Percentiles rank a stretch among this genome's conserved stretches.
Conservation (phyloP, 2,329 filamentous ascomycete species). For the Ophiostoma himal-ulmi region DNA sequence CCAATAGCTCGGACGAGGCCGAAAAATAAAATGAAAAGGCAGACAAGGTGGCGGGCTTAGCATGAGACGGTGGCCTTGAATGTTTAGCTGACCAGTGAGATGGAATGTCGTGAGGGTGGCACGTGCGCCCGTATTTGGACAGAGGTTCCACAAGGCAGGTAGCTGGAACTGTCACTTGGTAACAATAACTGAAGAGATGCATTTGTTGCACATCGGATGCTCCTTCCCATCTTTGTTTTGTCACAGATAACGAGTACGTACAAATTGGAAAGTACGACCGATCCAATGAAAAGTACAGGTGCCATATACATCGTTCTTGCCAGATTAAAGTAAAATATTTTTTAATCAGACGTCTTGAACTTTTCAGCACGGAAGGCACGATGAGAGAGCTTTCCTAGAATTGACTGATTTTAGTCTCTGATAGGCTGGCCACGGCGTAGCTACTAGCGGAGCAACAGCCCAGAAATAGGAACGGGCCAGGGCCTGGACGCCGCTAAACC, state of each 20-base stretch:
- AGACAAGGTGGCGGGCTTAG: not conserved
- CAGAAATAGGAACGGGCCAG: not conserved
- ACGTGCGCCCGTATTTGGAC: constrained; percentile 9
- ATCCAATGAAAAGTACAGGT: not conserved
- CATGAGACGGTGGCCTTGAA: not conserved
- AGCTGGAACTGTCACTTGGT: not conserved
- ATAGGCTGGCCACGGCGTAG: not conserved
- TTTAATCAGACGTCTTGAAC: not conserved
- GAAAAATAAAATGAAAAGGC: not conserved
- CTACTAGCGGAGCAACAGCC: not conserved
- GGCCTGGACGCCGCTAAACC: constrained; percentile 1
- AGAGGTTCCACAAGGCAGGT: not conserved
- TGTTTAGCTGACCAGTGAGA: not conserved
- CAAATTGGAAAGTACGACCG: not conserved
- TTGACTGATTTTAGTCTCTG: not conserved
- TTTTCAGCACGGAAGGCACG: not conserved
- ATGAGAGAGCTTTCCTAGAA: not conserved
- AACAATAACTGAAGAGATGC: not conserved
- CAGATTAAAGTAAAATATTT: not conserved
- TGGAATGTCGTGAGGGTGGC: constrained; percentile 16
- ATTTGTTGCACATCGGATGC: not conserved
- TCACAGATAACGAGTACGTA: not conserved
- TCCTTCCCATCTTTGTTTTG: not conserved
- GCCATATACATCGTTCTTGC: not conserved
- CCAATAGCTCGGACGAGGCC: not conserved